Percentiles rank a stretch among this genome's conserved stretches.
Conservation (phyloP, 768 basidiomycete species). For the Coprinopsis strossmayeri region DNA sequence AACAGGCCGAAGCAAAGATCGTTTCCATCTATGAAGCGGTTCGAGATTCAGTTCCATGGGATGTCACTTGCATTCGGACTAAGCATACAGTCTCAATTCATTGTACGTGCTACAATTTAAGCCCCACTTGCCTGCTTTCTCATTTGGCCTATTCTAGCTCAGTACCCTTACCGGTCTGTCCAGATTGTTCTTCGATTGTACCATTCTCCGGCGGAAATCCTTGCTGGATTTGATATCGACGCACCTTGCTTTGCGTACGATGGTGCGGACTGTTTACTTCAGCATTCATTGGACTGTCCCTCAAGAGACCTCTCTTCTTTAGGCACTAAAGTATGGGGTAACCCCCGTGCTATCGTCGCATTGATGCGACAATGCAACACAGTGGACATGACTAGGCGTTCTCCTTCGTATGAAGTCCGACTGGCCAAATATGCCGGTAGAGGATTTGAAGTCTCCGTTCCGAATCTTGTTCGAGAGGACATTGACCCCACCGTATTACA, state of each 20-base stretch:
- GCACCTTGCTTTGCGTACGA: constrained; percentile 52
- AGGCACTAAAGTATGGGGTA: constrained; percentile 51
- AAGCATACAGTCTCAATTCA: constrained; percentile 63
- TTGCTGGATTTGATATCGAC: constrained; percentile 65
- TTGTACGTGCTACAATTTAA: constrained; percentile 28
- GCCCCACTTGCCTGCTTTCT: background rate
- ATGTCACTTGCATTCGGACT: constrained; percentile 59
- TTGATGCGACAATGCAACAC: constrained; percentile 66
- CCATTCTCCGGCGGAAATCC: constrained; percentile 54
- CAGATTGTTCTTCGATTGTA: constrained; percentile 64
- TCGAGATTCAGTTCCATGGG: constrained; percentile 61
- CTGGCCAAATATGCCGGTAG: constrained; percentile 51
- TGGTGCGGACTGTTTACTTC: constrained; percentile 17
- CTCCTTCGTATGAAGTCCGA: constrained; percentile 59
- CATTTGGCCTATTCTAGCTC: too few relatives aligned
- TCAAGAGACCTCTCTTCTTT: background rate
- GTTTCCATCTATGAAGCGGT: constrained; percentile 55
- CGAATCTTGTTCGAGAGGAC: constrained; percentile 39
- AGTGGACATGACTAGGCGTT: constrained; percentile 55
- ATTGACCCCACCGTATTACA: constrained; percentile 54
- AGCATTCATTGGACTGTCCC: too few relatives aligned
- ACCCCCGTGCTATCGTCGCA: constrained; percentile 51
- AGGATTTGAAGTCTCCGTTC: constrained; percentile 53
- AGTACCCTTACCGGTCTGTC: constrained; percentile 62
- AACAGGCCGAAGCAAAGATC: constrained; percentile 54